Evolutionary conservation across 2,329 filamentous ascomycete species (phyloP), one percentile per base, ranked within the genome.

Genomic region (Cladophialophora exuberans): DNA sequence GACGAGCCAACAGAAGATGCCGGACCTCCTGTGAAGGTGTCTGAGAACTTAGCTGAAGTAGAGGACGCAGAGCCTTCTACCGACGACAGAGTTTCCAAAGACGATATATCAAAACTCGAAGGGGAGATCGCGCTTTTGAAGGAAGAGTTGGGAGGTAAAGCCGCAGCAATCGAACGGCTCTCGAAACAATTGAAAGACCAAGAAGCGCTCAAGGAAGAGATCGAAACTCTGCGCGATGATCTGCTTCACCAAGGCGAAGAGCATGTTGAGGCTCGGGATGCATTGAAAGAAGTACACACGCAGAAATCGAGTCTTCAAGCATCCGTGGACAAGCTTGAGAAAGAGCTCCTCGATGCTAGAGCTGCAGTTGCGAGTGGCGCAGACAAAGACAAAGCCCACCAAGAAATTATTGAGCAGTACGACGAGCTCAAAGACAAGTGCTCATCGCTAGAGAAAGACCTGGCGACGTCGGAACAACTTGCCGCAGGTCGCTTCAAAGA

Each of bases 401-500:
- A 75, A 7, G 76, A 71, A 61, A 76, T 76, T 56, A 71, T 70
- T 7, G 71, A 74, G 5, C 75, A 71, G 28, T 73, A 73, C 33
- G 76, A 75, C n/a, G 84, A 85, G 36, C 77, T 95, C 30, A 90
- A 88, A 70, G 73, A 79, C 17, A 90, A 87, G 69, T 83, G 86
- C 0, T 77, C 83, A 1, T 81, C 82, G 0, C 72, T 97, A 15
- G 86, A 96, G 66, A 89, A 87, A 0, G 93, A 99, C 67, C 80
- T 97, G 2, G 87, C 85, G 1, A 91, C 91, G 2, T 88, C 92
- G 0, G 86, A 97, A 69, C 85, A 95, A 71, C 81, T 97, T 10
- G 90, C 94, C 0, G 87, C 95, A 57, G 87, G 83, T 13, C 82
- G 94, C 25, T 97, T 91, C 76, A 96, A 91, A 70, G 92, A 97